These are phyloP conservation scores for Eremomyces bilateralis DNA, from an alignment of 495 filamentous ascomycete species.

Conservation along the genomic window DNA sequence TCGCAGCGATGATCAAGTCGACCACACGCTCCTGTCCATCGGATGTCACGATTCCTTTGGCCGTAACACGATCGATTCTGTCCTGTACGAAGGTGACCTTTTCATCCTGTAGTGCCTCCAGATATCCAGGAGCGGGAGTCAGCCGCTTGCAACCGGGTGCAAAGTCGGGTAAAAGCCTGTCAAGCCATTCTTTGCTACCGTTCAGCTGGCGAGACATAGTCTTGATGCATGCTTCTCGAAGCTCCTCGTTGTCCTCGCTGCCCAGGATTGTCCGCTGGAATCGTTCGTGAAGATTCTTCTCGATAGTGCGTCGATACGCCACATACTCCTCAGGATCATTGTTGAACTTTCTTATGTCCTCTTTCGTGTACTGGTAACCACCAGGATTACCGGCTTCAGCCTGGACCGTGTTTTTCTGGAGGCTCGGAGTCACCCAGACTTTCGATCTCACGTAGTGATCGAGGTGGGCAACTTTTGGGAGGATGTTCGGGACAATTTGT, in stretches of 20 bases:
- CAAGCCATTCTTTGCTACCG: constrained; percentile 32
- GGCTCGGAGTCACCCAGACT: no score
- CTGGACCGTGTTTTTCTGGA: no score
- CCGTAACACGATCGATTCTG: constrained; percentile 11
- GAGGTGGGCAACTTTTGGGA: constrained; percentile 33
- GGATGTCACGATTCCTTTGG: constrained; percentile 10
- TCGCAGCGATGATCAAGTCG: constrained; percentile 25
- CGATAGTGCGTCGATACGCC: constrained; percentile 27
- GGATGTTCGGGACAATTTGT: constrained; percentile 32
- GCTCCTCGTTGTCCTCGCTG: constrained; percentile 6
- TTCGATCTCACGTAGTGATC: constrained; percentile 44
- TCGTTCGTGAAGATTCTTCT: constrained; percentile 33
- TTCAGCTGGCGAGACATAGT: constrained; percentile 27
- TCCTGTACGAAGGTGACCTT: constrained; percentile 15
- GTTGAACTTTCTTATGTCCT: no score
- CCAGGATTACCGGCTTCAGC: no score
- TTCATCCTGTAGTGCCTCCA: constrained; percentile 13
- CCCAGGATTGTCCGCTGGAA: constrained; percentile 26
- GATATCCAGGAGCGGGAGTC: constrained; percentile 15
- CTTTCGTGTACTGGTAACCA: no score
- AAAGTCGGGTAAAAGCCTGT: constrained; percentile 17
- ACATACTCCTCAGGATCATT: constrained; percentile 28
- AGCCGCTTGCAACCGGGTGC: constrained; percentile 11
- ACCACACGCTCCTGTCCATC: constrained; percentile 14
- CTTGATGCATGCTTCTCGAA: constrained; percentile 6